Conservation (phyloP, 2,329 filamentous ascomycete species). For the Nemania diffusa region DNA sequence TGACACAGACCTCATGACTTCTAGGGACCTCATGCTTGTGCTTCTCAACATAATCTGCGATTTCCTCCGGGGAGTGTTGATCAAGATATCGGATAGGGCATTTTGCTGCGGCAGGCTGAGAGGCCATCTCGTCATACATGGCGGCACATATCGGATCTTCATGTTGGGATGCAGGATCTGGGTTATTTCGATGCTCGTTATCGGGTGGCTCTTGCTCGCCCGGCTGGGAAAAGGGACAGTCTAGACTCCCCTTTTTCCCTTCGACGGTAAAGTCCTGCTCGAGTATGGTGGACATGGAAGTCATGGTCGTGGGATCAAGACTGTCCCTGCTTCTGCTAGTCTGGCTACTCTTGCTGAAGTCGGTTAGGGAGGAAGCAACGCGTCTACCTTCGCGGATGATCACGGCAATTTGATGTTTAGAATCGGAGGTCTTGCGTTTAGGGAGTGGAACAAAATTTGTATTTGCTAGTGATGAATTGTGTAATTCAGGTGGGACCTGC, state of each 20-base stretch:
- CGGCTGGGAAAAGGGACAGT: slow-evolving; percentile 77
- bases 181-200: slow-evolving; percentile 45
- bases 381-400: slow-evolving; percentile 72
- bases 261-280: slow-evolving; percentile 92
- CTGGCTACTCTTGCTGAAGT: slow-evolving; percentile 62
- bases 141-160: slow-evolving; percentile 72
- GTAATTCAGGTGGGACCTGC: slow-evolving; percentile 67
- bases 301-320: slow-evolving; percentile 59
- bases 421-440: slow-evolving; percentile 57
- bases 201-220: slow-evolving; percentile 54
- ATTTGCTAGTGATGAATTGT: slow-evolving; percentile 59
- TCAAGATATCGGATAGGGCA: slow-evolving; percentile 95
- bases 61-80: slow-evolving; percentile 91
- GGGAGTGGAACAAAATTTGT: slow-evolving; percentile 65
- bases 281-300: slow-evolving; percentile 72
- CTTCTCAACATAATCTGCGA: slow-evolving; percentile 91
- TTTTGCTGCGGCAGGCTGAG: slow-evolving; percentile 66
- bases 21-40: slow-evolving; percentile 95
- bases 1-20: slow-evolving; percentile 92
- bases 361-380: slow-evolving; percentile 62
- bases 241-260: slow-evolving; percentile 79
- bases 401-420: slow-evolving; percentile 69
- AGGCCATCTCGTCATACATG: slow-evolving; percentile 70
- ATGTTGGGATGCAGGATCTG: slow-evolving; percentile 56
- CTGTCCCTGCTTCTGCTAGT: slow-evolving; percentile 63